These are phyloP conservation scores for Eutrema salsugineum DNA, from an alignment of 441 rosid species.

Conservation along the genomic window DNA sequence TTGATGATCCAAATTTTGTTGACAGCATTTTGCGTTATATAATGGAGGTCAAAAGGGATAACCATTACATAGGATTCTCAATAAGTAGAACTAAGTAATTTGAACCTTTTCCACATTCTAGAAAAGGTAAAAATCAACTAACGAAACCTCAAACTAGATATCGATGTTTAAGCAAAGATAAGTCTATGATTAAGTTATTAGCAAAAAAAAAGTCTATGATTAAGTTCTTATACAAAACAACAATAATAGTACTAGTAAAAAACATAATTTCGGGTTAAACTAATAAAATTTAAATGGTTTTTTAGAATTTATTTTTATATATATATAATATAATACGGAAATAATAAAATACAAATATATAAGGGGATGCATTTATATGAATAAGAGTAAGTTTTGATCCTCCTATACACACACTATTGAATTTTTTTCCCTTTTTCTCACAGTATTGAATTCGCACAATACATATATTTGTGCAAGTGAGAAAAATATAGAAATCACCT, in stretches of 20 bases:
- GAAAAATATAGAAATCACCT: conserved; percentile 29
- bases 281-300: not conserved
- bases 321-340: not conserved
- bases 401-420: not conserved
- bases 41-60: no score
- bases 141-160: not conserved
- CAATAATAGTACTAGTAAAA: not conserved
- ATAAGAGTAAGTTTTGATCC: not conserved
- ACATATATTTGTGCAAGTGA: not conserved
- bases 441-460: not conserved
- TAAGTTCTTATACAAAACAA: not conserved
- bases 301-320: not conserved
- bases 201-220: not conserved
- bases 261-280: not conserved
- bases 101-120: not conserved
- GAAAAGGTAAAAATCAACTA: not conserved
- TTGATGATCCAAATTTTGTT: no score
- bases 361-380: not conserved
- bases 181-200: not conserved
- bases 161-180: not conserved
- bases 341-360: not conserved
- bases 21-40: no score
- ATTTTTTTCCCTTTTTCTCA: not conserved
- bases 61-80: no score
- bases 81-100: no score